Percentiles rank a stretch among this genome's conserved stretches.
Conservation (phyloP, 208 protist genomes). For the Herpetomonas muscarum region DNA sequence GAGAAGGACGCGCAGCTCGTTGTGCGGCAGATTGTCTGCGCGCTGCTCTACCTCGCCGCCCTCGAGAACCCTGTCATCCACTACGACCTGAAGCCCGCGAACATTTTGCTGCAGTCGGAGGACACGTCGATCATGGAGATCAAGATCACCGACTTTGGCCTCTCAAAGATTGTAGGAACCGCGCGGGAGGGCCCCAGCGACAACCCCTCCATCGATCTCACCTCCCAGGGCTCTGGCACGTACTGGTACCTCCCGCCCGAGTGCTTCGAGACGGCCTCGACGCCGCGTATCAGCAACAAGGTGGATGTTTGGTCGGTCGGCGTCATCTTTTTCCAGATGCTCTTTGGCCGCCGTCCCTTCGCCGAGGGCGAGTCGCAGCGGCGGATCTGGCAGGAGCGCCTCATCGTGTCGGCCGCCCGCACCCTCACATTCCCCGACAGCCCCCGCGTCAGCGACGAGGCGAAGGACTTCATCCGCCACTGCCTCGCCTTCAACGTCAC, state of each 20-base stretch:
- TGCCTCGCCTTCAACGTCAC: constrained; percentile 66
- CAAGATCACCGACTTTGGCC: constrained; percentile 98
- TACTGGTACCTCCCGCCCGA: constrained; percentile 97
- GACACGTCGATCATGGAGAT: constrained; percentile 68
- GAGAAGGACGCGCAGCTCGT: constrained; percentile 90
- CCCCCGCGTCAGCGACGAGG: constrained; percentile 74
- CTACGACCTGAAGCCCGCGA: constrained; percentile 76
- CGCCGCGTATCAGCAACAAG: constrained; percentile 84
- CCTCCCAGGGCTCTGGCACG: constrained; percentile 94
- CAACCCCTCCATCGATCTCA: constrained; percentile 92
- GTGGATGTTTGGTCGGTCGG: constrained; percentile 92
- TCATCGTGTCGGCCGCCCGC: constrained; percentile 60
- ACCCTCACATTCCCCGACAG: constrained; percentile 62
- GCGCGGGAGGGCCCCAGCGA: constrained; percentile 41
- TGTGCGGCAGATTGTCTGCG: constrained; percentile 87
- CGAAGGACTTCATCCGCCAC: constrained; percentile 64
- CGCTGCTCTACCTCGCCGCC: constrained; percentile 88
- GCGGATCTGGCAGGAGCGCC: constrained; percentile 77
- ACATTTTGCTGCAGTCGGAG: constrained; percentile 65
- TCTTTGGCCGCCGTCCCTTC: constrained; percentile 94
- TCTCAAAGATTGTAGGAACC: constrained; percentile 92
- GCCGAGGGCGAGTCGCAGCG: constrained; percentile 90
- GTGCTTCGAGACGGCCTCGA: constrained; percentile 88
- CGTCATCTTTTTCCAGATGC: constrained; percentile 95
- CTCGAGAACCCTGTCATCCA: constrained; percentile 80